Evolutionary conservation across 2,329 filamentous ascomycete species (phyloP).

Genomic region (Tolypocladium nubicola): DNA sequence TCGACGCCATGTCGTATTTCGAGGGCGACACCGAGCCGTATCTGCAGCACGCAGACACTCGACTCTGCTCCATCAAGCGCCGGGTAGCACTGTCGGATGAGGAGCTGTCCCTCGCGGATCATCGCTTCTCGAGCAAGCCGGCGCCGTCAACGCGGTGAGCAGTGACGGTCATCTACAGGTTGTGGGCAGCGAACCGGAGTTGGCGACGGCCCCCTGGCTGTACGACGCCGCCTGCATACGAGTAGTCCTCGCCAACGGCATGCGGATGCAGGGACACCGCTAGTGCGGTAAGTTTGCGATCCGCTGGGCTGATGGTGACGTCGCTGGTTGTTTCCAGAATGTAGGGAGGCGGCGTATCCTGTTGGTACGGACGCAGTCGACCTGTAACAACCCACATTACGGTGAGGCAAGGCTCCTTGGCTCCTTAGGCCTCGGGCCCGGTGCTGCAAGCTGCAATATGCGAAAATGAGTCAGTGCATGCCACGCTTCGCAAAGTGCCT

Average conservation of each 20-base stretch:
- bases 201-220: background rate
- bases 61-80: too few species aligned
- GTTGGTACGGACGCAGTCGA: background rate
- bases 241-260: slow-evolving; percentile 37
- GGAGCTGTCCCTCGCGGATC: too few species aligned
- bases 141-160: too few species aligned
- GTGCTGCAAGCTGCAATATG: background rate
- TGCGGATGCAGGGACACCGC: slow-evolving; percentile 70
- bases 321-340: slow-evolving; percentile 1
- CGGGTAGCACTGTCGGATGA: too few species aligned
- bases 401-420: background rate
- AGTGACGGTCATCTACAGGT: too few species aligned
- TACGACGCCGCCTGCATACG: slow-evolving; percentile 67
- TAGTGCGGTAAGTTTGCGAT: slow-evolving; percentile 38
- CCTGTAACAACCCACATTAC: background rate
- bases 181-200: too few species aligned
- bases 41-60: too few species aligned
- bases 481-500: background rate
- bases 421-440: background rate
- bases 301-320: background rate
- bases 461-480: background rate
- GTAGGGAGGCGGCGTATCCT: background rate
- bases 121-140: too few species aligned
- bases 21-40: too few species aligned
- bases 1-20: too few species aligned